Base-by-base conservation (phyloP, 176 grass and related monocot genomes). In the Hordeum vulgare region DNA sequence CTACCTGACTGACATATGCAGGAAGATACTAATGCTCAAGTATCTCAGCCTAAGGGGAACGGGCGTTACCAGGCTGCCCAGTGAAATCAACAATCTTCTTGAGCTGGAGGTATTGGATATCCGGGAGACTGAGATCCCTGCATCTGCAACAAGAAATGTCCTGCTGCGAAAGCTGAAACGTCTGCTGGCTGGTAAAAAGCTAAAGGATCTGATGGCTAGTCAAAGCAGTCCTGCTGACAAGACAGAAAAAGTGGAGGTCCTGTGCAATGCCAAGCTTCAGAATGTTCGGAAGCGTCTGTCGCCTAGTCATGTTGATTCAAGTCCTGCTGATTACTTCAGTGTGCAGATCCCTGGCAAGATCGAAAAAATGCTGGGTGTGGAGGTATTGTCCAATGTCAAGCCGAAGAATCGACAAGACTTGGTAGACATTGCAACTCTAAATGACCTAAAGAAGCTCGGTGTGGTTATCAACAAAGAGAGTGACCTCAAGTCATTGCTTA, bases 61-160 rank as follows among this genome's bases (percentile, higher is more conserved):
- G 5, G 3, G 26, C 21, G 1, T 78, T 25, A 23, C 6, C 1
- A 0, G 35, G 0, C 28, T 86, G 2, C 84, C 61, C 2, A 4
- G 0, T 0, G 47, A 86, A 66, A 86, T 90, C 56, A 82, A 77
- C 17, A 73, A 74, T 2, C 88, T 90, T 11, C 40, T 18, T 9
- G 44, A 62, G 1, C 39, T 90, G 4, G 72, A 90, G 13, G 58
- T 75, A 73, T 26, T 90, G 12, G 84, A 83, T 56, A 81, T 90
- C 58, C 33, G 88, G 0, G n/a, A 78, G 11, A 90, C 49, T 1
- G 1, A 63, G 1, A 45, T 90, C 9, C 8, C 11, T 24, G 8
- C 1, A 0, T 9, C 0, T 9, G 62, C 26, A 34, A 81, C 58
- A 53, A 39, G 2, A 18, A 3, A 42, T 25, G 0, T 86, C 9